These are phyloP conservation scores for Trametes cubensis DNA, from an alignment of 768 basidiomycete genomes.

Conservation along the genomic window DNA sequence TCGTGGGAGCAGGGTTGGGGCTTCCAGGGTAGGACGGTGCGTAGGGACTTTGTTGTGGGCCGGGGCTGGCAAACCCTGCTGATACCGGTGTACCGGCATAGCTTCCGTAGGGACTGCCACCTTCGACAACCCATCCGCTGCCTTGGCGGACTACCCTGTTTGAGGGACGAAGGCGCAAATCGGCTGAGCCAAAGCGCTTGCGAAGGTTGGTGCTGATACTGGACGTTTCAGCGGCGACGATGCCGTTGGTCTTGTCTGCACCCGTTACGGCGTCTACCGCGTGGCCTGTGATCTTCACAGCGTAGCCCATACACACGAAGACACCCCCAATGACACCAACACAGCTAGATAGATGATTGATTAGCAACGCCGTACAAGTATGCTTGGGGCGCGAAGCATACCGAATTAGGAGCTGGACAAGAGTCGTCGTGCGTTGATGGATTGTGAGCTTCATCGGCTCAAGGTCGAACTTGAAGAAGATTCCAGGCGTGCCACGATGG, in stretches of 20 bases:
- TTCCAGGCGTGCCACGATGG: constrained; percentile 82
- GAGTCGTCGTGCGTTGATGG: constrained; percentile 82
- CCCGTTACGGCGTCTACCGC: constrained; percentile 68
- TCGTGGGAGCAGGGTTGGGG: constrained; percentile 14
- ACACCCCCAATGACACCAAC: constrained; percentile 94
- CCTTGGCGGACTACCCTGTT: constrained; percentile 59
- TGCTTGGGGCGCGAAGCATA: constrained; percentile 25
- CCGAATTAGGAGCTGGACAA: constrained; percentile 82
- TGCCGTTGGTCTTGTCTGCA: constrained; percentile 50
- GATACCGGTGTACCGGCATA: constrained; percentile 41
- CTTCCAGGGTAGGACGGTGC: constrained; percentile 11
- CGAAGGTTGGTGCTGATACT: constrained; percentile 57
- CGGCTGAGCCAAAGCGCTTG: constrained; percentile 68
- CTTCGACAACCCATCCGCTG: constrained; percentile 61
- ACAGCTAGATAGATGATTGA: constrained; percentile 45
- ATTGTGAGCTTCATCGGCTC: constrained; percentile 88
- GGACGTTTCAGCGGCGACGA: constrained; percentile 68
- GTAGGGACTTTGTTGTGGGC: constrained; percentile 13
- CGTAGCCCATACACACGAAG: constrained; percentile 83
- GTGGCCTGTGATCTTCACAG: constrained; percentile 56
- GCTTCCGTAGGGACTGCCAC: constrained; percentile 43
- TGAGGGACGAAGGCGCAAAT: constrained; percentile 57
- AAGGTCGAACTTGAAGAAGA: constrained; percentile 98
- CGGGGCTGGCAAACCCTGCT: constrained; percentile 35
- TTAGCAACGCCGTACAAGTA: background rate